These are phyloP conservation scores for Lentinula raphanica DNA, from an alignment of 768 basidiomycete genomes.

Conservation along the genomic window DNA sequence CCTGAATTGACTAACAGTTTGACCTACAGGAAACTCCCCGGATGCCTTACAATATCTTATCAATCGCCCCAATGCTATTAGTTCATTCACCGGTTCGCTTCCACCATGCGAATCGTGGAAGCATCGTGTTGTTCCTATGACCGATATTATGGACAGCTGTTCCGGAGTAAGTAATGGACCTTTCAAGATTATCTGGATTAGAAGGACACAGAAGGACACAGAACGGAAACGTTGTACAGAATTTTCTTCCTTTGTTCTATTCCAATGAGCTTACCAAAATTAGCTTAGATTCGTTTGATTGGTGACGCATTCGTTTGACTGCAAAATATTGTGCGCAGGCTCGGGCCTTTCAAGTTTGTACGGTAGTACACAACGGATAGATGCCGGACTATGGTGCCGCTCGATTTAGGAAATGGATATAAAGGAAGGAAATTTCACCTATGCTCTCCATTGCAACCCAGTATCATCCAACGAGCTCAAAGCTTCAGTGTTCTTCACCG, in stretches of 20 bases:
- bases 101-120: conserved; percentile 14
- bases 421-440: neutral
- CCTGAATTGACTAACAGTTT: neutral
- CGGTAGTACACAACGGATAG: neutral
- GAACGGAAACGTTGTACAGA: neutral
- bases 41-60: neutral
- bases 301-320: neutral
- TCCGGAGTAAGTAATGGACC: conserved; percentile 9
- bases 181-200: neutral
- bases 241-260: neutral
- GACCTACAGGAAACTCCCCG: no score
- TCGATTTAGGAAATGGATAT: neutral
- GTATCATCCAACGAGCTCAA: no score
- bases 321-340: neutral
- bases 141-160: conserved; percentile 9
- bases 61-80: no score
- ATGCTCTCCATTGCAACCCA: neutral
- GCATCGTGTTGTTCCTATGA: conserved; percentile 30
- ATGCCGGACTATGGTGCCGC: neutral
- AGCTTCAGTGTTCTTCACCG: neutral
- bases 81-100: neutral
- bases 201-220: neutral
- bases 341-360: no score
- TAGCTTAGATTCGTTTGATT: neutral
- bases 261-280: neutral